A percentile compares a stretch with the other conserved stretches of the same genome.
These are phyloP conservation scores for Cucurbitaria berberidis DNA, from an alignment of 2,329 filamentous ascomycete species.

Conservation along the genomic window DNA sequence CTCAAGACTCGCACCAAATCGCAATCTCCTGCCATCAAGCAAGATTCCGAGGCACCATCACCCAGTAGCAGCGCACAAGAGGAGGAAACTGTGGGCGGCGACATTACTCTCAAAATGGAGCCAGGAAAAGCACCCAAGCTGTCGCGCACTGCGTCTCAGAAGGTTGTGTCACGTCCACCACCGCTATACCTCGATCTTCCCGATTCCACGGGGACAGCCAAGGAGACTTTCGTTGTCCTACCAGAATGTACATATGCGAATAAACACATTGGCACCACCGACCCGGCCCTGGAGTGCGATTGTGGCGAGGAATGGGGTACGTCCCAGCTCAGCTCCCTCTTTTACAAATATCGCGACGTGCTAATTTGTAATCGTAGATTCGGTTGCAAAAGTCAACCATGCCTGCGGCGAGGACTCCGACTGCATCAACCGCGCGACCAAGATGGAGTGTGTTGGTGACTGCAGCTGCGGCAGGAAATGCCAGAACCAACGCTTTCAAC, in stretches of 20 bases:
- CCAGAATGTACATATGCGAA: conserved; percentile 87
- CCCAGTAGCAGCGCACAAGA: conserved; percentile 52
- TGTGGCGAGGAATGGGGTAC: conserved; percentile 94
- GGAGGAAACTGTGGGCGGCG: conserved; percentile 64
- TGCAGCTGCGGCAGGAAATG: conserved; percentile 88
- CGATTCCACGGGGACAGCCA: conserved; percentile 79
- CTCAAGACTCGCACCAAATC: conserved; percentile 38
- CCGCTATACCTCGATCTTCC: conserved; percentile 75
- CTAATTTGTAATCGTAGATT: conserved; percentile 54
- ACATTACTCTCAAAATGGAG: conserved; percentile 68
- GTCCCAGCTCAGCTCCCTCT: conserved; percentile 45
- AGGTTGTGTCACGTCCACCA: conserved; percentile 66
- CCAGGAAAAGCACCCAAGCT: conserved; percentile 70
- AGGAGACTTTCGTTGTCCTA: conserved; percentile 78
- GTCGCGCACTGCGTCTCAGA: conserved; percentile 75
- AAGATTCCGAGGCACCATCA: conserved; percentile 45
- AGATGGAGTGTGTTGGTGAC: conserved; percentile 91
- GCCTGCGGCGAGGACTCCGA: conserved; percentile 96
- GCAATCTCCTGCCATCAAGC: conserved; percentile 41
- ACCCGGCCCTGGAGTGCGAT: conserved; percentile 94
- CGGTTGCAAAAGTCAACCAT: conserved; percentile 65
- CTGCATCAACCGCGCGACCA: conserved; percentile 97
- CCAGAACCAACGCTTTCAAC: conserved; percentile 94
- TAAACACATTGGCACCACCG: conserved; percentile 88
- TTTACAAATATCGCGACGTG: conserved; percentile 8